These are phyloP conservation scores for Plasmodium berghei DNA, from an alignment of 169 alveolate species.

Conservation along the genomic window DNA sequence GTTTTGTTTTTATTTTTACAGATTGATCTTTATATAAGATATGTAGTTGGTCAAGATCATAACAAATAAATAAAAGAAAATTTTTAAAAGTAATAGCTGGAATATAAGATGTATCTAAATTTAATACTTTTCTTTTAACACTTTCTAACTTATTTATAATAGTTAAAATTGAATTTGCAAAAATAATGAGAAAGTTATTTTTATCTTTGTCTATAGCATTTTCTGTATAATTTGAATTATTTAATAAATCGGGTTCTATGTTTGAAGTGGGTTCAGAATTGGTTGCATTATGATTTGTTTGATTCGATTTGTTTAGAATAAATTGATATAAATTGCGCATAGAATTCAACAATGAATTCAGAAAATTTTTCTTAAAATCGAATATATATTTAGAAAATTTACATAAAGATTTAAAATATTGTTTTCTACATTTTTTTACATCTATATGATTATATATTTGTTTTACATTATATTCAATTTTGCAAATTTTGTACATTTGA, in stretches of 20 bases:
- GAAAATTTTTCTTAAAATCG: slow-evolving; percentile 42
- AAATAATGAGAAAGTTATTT: slow-evolving; percentile 9
- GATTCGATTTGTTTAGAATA: background rate
- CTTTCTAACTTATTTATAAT: slow-evolving; percentile 22
- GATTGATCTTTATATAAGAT: slow-evolving; percentile 2
- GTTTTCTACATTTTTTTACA: background rate
- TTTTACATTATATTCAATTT: background rate
- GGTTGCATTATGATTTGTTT: background rate
- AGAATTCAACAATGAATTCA: slow-evolving; percentile 19
- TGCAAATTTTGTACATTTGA: background rate
- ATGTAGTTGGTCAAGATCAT: slow-evolving; percentile 42
- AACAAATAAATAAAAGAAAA: slow-evolving; percentile 50
- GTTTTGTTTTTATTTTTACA: slow-evolving; percentile 1
- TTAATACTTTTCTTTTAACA: slow-evolving; percentile 25
- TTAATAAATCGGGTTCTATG: background rate
- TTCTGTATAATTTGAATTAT: background rate
- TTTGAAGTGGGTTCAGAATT: background rate
- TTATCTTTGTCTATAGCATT: background rate
- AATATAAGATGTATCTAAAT: slow-evolving; percentile 8
- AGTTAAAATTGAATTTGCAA: slow-evolving; percentile 23
- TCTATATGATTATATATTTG: background rate
- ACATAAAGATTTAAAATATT: background rate
- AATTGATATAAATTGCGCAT: slow-evolving; percentile 20
- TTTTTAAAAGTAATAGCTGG: slow-evolving; percentile 53
- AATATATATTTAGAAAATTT: background rate